A percentile compares a stretch with the other conserved stretches of the same genome.
phyloP scores from a whole-genome alignment of 2,329 filamentous ascomycete species.

The Stagonosporopsis vannaccii region DNA sequence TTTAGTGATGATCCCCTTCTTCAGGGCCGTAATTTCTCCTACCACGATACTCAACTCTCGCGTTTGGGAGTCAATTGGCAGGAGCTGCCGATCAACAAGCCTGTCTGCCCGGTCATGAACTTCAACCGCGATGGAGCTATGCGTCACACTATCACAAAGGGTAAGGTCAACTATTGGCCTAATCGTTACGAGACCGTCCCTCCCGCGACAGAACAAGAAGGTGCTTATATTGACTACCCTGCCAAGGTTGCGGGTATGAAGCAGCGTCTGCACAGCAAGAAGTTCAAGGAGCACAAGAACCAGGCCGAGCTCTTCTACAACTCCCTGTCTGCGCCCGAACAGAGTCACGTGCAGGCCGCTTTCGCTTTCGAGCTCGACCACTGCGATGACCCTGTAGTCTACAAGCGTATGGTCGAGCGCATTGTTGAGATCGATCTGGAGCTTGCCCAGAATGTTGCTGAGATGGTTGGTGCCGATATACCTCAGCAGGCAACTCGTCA shows the following conservation, averaged over 20 bases:
- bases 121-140: conserved; percentile 77
- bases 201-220: conserved; percentile 67
- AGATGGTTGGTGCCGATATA: conserved; percentile 70
- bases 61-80: conserved; percentile 78
- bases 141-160: conserved; percentile 76
- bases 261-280: conserved; percentile 70
- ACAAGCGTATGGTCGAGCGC: conserved; percentile 72
- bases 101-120: conserved; percentile 77
- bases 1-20: conserved; percentile 78
- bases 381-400: conserved; percentile 80
- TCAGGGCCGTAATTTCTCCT: conserved; percentile 75
- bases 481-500: conserved; percentile 61
- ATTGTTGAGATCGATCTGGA: conserved; percentile 75
- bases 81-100: conserved; percentile 78
- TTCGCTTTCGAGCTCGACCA: conserved; percentile 79
- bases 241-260: conserved; percentile 74
- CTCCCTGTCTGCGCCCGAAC: conserved; percentile 72
- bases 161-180: conserved; percentile 80
- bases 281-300: conserved; percentile 79
- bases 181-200: conserved; percentile 72
- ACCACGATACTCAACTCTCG: conserved; percentile 73
- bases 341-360: conserved; percentile 66
- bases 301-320: conserved; percentile 88
- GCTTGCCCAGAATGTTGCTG: conserved; percentile 73
- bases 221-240: conserved; percentile 73